Percentiles rank a stretch among this genome's conserved stretches.
phyloP scores from a whole-genome alignment of 495 filamentous ascomycete genomes.

The Penicillium mononematosum region DNA sequence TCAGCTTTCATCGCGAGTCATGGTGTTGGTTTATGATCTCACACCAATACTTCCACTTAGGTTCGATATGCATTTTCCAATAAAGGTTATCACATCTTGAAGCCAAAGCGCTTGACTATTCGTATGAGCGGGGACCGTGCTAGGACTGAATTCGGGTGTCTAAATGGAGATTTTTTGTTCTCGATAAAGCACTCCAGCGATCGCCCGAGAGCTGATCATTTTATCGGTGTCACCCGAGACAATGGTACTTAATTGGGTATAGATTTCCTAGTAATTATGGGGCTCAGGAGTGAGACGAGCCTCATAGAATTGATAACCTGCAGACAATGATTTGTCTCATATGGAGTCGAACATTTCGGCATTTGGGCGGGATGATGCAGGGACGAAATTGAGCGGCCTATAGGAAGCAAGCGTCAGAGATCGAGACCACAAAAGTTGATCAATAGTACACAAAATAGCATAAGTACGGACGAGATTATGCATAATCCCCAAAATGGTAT shows the following conservation, averaged over 20 bases:
- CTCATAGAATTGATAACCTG: background rate
- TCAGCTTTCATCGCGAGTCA: background rate
- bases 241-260: background rate
- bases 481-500: slow-evolving; percentile 4
- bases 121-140: background rate
- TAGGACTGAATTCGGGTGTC: background rate
- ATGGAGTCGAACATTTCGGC: background rate
- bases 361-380: slow-evolving; percentile 8
- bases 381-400: slow-evolving; percentile 5
- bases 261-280: background rate
- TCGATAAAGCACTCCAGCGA: background rate
- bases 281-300: background rate
- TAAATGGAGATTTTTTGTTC: background rate
- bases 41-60: background rate
- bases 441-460: slow-evolving; percentile 3
- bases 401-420: background rate
- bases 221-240: background rate
- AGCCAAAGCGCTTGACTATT: background rate
- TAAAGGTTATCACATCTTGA: background rate
- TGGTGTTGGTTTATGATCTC: background rate
- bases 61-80: slow-evolving; percentile 1
- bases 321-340: slow-evolving; percentile 12
- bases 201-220: background rate
- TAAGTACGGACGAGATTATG: background rate
- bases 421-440: slow-evolving; percentile 1